Percentiles rank a stretch among this genome's conserved stretches.
Conservation (phyloP, 2,329 filamentous ascomycete species). For the Catunica adiposa region DNA sequence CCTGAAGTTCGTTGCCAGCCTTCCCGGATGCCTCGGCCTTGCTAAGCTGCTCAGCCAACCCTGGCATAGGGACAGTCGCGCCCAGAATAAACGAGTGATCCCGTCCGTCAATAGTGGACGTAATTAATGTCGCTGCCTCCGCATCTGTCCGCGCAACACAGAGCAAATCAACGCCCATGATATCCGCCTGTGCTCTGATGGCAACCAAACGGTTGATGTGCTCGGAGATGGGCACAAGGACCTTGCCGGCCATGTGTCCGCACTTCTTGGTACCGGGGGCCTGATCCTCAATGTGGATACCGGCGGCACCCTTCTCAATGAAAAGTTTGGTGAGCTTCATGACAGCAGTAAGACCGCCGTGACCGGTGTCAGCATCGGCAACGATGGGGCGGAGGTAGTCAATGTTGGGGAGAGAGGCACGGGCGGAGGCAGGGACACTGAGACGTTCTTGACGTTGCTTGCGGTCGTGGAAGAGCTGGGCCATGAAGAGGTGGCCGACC, state of each 20-base stretch:
- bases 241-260: slow-evolving; percentile 98
- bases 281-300: slow-evolving; percentile 98
- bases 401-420: slow-evolving; percentile 57
- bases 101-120: slow-evolving; percentile 84
- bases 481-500: slow-evolving; percentile 92
- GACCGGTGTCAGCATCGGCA: slow-evolving; percentile 91
- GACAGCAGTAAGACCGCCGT: slow-evolving; percentile 91
- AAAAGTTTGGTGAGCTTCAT: slow-evolving; percentile 99
- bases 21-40: slow-evolving; percentile 72
- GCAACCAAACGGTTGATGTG: slow-evolving; percentile 96
- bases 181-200: slow-evolving; percentile 93
- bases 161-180: slow-evolving; percentile 84
- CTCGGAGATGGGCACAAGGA: slow-evolving; percentile 88
- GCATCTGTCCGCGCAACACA: slow-evolving; percentile 91
- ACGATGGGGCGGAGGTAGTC: slow-evolving; percentile 95
- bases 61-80: slow-evolving; percentile 71
- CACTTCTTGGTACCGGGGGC: slow-evolving; percentile 98
- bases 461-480: slow-evolving; percentile 97
- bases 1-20: slow-evolving; percentile 62
- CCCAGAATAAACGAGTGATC: slow-evolving; percentile 92
- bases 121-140: slow-evolving; percentile 93
- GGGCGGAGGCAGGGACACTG: slow-evolving; percentile 54
- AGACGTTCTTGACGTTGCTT: slow-evolving; percentile 95
- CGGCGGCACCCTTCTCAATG: slow-evolving; percentile 86
- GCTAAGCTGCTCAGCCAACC: slow-evolving; percentile 81